Base-by-base conservation (phyloP, 805 yeast species). In the Millerago galiae region DNA sequence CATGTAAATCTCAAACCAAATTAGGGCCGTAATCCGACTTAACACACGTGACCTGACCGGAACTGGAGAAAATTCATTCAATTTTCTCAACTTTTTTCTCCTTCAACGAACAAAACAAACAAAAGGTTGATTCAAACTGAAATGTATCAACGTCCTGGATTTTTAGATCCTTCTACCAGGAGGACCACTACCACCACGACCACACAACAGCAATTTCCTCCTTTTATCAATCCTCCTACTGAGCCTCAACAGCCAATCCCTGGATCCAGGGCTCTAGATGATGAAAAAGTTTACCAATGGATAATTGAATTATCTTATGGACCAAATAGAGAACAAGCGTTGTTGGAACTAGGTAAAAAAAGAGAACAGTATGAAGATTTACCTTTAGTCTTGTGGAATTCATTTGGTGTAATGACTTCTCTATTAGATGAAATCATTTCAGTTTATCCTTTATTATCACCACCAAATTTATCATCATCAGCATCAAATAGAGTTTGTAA, bases 401-500 rank as follows among this genome's bases (percentile, higher is more conserved):
- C 96, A 4, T 90, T 84, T 63, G 99, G 98, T 26, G 97, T 91
- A 11, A 89, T 93, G 95, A 82, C 98, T 2, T 83, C 89, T 16
- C 67, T 91, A 31, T 64, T 91, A 45, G 95, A 87, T 60, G 99
- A 91, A 59, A 89, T 91, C 41, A 81, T 89, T 31, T 74, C 86
- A 3, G 96, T 91, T 6, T 91, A 91, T 61, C 96, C 99, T 11
- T 72, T 82, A 56, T 70, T 91, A 45, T 82, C 86, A 30, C 97
- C 97, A 12, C 95, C 95, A 26, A 79, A 76, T 34, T 71, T 93
- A 45, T 80, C 89, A 5, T 86, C 95, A 13, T 75, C 87, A n/a
- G 81, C 88, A 14, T 83, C 95, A 5, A 91, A 90, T 61, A 72
- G 97, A 42, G 98, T 91, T 9, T 91, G 98, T 63, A 91, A 93